Conservation (phyloP, 2,329 filamentous ascomycete species). For the Cladophialophora immunda region DNA sequence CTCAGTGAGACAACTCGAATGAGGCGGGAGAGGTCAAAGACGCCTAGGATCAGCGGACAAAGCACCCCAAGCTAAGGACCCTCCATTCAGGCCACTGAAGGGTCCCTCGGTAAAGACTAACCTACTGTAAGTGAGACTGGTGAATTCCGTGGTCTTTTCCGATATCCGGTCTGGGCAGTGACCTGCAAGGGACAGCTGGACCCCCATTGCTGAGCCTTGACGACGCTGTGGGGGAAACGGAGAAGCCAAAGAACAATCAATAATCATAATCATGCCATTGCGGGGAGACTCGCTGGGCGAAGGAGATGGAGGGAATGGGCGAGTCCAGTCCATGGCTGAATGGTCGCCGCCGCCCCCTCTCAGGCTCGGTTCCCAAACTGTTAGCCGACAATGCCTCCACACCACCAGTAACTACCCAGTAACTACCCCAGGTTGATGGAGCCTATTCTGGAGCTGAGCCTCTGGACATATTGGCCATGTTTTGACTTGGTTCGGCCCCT, state of each 20-base stretch:
- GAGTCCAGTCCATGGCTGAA: too few species aligned
- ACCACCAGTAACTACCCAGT: conserved; percentile 1
- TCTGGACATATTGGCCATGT: background rate
- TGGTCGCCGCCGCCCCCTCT: background rate
- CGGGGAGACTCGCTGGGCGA: background rate
- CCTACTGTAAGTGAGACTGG: background rate
- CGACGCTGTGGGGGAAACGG: too few species aligned
- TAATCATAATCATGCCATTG: too few species aligned
- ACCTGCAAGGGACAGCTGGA: background rate
- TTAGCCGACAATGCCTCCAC: conserved; percentile 2
- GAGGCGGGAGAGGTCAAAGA: background rate
- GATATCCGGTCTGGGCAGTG: background rate
- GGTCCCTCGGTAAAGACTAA: conserved; percentile 1
- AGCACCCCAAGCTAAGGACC: background rate
- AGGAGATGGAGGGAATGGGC: background rate
- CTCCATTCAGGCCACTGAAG: background rate
- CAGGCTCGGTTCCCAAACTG: background rate
- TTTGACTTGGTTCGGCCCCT: background rate
- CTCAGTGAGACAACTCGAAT: background rate
- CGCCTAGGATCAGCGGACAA: background rate
- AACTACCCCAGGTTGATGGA: background rate
- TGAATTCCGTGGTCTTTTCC: conserved; percentile 1
- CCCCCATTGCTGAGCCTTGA: too few species aligned
- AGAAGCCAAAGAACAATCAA: too few species aligned
- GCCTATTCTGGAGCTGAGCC: too few species aligned